These are phyloP conservation scores for Populus tomentosa DNA, from an alignment of 441 rosid genomes.

Conservation along the genomic window DNA sequence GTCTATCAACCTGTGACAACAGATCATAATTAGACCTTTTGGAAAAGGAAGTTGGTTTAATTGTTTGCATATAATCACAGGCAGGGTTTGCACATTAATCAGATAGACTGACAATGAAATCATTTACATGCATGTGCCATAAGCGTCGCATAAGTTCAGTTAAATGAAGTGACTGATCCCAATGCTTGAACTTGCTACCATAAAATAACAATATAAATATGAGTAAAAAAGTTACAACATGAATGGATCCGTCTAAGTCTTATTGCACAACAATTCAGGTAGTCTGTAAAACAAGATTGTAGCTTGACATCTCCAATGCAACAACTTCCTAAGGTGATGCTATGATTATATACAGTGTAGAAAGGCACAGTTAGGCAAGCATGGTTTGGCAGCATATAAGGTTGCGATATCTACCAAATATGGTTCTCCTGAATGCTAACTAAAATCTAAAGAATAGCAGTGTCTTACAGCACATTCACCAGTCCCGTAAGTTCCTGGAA, in stretches of 20 bases:
- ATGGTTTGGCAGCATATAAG: not conserved
- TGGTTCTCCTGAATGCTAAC: not conserved
- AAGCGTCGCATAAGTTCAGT: not conserved
- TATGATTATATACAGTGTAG: not conserved
- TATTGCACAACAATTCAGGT: not conserved
- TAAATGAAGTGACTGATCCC: not conserved
- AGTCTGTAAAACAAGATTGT: not conserved
- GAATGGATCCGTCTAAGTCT: not conserved
- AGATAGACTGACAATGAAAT: not conserved
- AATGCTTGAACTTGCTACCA: not conserved
- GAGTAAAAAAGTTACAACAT: not conserved
- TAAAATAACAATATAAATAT: not conserved
- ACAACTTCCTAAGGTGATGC: not conserved
- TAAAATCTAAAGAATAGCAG: not conserved
- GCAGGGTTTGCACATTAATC: not conserved
- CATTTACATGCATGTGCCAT: not conserved
- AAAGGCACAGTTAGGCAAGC: not conserved
- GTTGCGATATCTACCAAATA: not conserved
- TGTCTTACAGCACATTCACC: not conserved
- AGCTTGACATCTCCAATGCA: not conserved
- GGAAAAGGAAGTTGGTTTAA: not conserved
- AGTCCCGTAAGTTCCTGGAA: not conserved
- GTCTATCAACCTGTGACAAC: conserved; percentile 72
- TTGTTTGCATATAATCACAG: not conserved
- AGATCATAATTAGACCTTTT: conserved; percentile 1